Base-by-base conservation (phyloP, 1,284 basidiomycete genomes). In the Papiliotrema fonsecae region DNA sequence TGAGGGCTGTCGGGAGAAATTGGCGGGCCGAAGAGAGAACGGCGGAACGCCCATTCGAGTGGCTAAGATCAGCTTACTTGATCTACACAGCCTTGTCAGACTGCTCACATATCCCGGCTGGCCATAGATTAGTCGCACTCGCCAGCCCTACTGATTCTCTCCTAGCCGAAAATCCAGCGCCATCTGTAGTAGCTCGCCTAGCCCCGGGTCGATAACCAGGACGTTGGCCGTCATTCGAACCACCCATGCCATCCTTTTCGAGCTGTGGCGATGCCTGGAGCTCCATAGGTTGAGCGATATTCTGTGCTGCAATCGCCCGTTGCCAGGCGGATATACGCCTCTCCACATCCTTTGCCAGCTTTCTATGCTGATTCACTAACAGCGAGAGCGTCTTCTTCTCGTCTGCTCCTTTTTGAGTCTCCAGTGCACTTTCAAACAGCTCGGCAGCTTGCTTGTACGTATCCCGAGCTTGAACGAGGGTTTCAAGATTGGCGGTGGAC, bases 311-410 rank as follows among this genome's bases (percentile, higher is more conserved):
- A 5, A 37, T 18, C 4, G 28, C 28, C n/a, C 28, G 42, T 11
- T 31, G 38, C 2, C 22, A 34, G 7, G 30, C 41, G 4, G 54
- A 41, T n/a, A 70, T 63, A n/a, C 66, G 55, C 21, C 72, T 47
- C 36, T 70, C 66, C 6, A 70, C 45, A 49, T 73, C 70, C 13
- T 57, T 56, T 4, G 61, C 61, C 19, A 69, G 56, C 47, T 68
- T 70, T n/a, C 61, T 56, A 51, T 73, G 66, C 54, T 74, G 72
- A 2, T 57, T 57, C 2, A 59, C 57, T 25, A 74, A 55, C 39
- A 74, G 56, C 24, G 60, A 54, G 5, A 74, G 54, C 0, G 72
- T 70, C n/a, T 50, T 54, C 35, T 55, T 49, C 6, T 57, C 55
- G 47, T 58, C 34, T 16, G 62, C 62, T 1, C 45, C 53, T 40